Evolutionary conservation across 805 yeast species (phyloP).

Genomic region (Aciculoconidium aculeatum): DNA sequence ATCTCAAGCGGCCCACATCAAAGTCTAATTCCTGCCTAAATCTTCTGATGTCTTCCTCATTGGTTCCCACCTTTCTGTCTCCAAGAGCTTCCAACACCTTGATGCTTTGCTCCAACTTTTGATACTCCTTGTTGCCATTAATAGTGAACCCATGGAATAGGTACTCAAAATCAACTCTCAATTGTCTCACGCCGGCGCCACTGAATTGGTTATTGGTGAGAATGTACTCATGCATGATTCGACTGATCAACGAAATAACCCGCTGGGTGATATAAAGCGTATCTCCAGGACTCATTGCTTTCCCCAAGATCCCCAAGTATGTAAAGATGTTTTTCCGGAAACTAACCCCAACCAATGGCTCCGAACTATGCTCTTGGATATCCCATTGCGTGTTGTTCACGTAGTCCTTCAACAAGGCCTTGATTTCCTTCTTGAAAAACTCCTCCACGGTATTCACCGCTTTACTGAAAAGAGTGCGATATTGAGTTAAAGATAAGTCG

Average conservation of each 20-base stretch:
- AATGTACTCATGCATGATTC: conserved; percentile 30
- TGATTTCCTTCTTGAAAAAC: conserved; percentile 29
- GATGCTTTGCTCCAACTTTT: conserved; percentile 24
- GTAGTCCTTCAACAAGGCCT: conserved; percentile 27
- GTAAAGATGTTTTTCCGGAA: conserved; percentile 18
- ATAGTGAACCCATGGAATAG: conserved; percentile 15
- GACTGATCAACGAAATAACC: conserved; percentile 21
- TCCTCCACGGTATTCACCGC: conserved; percentile 19
- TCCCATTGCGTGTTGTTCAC: conserved; percentile 35
- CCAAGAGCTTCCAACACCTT: conserved; percentile 23
- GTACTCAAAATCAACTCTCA: conserved; percentile 24
- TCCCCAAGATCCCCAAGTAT: conserved; percentile 19
- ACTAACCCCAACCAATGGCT: conserved; percentile 11
- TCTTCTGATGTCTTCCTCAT: conserved; percentile 11
- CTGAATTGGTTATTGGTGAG: conserved; percentile 35
- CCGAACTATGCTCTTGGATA: conserved; percentile 6
- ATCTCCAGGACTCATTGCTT: conserved; percentile 23
- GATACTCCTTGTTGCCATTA: conserved; percentile 16
- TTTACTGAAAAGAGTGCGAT: conserved; percentile 14
- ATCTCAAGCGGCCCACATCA: conserved; percentile 13
- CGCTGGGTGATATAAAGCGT: conserved; percentile 23
- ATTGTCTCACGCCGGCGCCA: conserved; percentile 26
- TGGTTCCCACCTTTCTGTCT: conserved; percentile 13
- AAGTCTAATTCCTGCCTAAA: conserved; percentile 17
- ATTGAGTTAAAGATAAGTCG: conserved; percentile 20